Conservation (phyloP, 225 moss, liverwort and hornwort species). For the Pseudoscleropodium purum region DNA sequence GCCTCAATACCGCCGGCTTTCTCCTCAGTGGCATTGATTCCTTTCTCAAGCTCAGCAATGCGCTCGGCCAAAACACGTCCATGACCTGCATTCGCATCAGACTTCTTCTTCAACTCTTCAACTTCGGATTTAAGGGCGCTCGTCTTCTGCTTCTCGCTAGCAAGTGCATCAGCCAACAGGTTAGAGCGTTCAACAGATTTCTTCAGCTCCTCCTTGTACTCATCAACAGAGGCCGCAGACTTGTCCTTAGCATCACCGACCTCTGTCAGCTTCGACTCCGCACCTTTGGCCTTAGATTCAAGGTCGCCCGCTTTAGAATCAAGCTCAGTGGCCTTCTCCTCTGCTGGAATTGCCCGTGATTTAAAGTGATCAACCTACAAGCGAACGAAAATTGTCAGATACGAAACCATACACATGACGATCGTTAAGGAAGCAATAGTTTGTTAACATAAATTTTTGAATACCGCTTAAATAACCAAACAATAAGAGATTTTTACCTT, state of each 20-base stretch:
- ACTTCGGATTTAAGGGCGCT: constrained; percentile 17
- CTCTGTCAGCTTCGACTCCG: constrained; percentile 16
- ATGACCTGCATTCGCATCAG: constrained; percentile 36
- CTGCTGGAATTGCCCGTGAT: constrained; percentile 50
- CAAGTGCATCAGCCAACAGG: constrained; percentile 22
- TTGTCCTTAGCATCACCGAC: constrained; percentile 21
- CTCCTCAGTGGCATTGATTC: background rate
- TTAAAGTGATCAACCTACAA: constrained; percentile 49
- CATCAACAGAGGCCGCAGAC: background rate
- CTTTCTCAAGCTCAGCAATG: constrained; percentile 32
- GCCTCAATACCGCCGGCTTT: constrained; percentile 15
- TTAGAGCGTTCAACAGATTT: constrained; percentile 29
- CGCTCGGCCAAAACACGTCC: constrained; percentile 49
- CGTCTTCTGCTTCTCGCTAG: constrained; percentile 33
- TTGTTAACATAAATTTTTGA: background rate
- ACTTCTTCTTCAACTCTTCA: constrained; percentile 21
- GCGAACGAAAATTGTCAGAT: background rate
- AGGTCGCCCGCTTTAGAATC: background rate
- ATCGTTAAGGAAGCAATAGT: background rate
- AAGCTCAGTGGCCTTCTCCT: constrained; percentile 34
- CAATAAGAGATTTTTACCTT: background rate
- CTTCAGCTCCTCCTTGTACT: constrained; percentile 28
- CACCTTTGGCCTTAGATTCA: background rate
- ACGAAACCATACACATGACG: too few species aligned
- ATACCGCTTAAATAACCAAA: background rate